These are phyloP conservation scores for Tulasnella calospora DNA, from an alignment of 768 basidiomycete species.

Conservation along the genomic window DNA sequence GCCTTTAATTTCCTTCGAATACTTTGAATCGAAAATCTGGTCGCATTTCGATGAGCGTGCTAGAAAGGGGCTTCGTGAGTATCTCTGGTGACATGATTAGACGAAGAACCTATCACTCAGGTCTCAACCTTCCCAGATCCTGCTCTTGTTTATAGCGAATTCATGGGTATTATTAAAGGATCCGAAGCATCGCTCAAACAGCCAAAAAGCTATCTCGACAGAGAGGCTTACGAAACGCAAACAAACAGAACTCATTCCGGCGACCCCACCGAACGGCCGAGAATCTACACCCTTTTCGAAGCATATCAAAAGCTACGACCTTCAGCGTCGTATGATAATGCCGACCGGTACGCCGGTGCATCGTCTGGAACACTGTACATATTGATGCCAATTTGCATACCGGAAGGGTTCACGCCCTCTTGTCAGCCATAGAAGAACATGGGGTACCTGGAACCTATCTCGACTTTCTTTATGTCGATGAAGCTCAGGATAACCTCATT, in stretches of 20 bases:
- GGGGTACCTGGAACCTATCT: constrained; percentile 30
- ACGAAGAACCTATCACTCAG: too few species aligned
- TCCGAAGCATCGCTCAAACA: constrained; percentile 48
- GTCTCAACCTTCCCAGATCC: background rate
- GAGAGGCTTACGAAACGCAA: background rate
- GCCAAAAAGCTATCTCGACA: background rate
- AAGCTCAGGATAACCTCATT: constrained; percentile 66
- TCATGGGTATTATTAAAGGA: constrained; percentile 51
- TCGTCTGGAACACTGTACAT: too few species aligned
- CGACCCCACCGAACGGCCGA: background rate
- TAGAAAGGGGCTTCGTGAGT: background rate
- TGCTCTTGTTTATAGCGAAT: background rate
- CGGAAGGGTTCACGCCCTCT: background rate
- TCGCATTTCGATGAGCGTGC: background rate
- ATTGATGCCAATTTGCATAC: too few species aligned
- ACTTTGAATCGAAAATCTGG: background rate
- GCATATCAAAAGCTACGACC: background rate
- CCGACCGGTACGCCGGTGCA: background rate
- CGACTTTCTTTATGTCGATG: constrained; percentile 66
- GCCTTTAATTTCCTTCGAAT: background rate
- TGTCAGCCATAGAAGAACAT: background rate
- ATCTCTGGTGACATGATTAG: too few species aligned
- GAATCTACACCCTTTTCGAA: background rate
- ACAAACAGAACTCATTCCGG: background rate
- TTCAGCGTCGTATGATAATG: background rate